Conservation (phyloP, 129 eudicot genomes). For the Solidago caesia region DNA sequence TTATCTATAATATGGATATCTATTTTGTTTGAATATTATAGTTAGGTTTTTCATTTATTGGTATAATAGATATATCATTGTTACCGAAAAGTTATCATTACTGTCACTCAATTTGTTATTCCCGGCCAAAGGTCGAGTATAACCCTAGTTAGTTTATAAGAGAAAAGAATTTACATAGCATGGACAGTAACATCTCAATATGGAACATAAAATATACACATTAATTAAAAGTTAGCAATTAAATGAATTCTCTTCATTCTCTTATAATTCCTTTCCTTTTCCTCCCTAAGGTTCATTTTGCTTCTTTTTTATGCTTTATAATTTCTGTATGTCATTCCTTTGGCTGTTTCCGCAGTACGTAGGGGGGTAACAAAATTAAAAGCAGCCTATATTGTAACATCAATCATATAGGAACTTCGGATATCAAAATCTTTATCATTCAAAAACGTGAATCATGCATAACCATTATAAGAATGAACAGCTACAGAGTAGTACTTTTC, state of each 20-base stretch:
- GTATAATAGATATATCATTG: too few species aligned
- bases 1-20: too few species aligned
- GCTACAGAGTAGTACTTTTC: background rate
- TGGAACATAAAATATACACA: background rate
- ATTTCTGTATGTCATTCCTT: background rate
- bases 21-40: too few species aligned
- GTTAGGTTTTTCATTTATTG: too few species aligned
- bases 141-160: conserved; percentile 24
- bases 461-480: background rate
- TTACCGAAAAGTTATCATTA: too few species aligned
- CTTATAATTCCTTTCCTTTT: background rate
- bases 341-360: background rate
- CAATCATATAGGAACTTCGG: background rate
- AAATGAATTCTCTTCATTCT: background rate
- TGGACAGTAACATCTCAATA: conserved; percentile 13
- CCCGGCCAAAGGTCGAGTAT: too few species aligned
- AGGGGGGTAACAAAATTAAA: background rate
- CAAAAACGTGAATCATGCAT: background rate
- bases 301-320: background rate
- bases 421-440: background rate
- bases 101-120: too few species aligned
- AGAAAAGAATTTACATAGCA: conserved; percentile 13
- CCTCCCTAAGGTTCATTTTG: background rate
- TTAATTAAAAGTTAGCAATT: background rate
- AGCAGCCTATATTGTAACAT: background rate